A percentile compares a stretch with the other conserved stretches of the same genome.
Evolutionary conservation across 2,329 filamentous ascomycete species (phyloP).

Genomic region (Penicillium hesseltinei): DNA sequence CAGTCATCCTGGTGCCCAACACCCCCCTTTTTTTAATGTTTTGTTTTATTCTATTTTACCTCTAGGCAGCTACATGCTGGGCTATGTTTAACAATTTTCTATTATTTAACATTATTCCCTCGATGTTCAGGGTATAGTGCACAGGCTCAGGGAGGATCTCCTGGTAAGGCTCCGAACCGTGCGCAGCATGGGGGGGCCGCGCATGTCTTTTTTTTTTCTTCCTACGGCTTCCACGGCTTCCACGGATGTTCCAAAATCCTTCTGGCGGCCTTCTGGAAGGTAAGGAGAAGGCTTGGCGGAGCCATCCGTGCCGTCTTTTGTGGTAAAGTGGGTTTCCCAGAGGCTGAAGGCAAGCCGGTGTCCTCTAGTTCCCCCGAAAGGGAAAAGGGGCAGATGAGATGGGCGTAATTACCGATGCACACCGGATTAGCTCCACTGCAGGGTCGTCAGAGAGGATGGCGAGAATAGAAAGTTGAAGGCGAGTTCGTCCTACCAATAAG

Average conservation of each 20-base stretch:
- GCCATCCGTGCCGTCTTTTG: conserved; percentile 17
- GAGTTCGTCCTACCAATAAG: background rate
- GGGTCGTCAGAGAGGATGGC: background rate
- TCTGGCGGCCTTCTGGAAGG: conserved; percentile 27
- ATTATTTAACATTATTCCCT: background rate
- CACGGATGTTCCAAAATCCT: conserved; percentile 20
- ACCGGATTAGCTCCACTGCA: conserved; percentile 6
- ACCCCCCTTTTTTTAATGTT: conserved; percentile 3
- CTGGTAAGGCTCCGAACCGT: conserved; percentile 18
- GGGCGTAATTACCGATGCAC: conserved; percentile 22
- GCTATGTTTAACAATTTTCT: background rate
- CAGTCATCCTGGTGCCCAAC: conserved; percentile 8
- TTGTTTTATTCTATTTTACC: background rate
- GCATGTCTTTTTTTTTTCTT: conserved; percentile 11
- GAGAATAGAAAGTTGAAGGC: background rate
- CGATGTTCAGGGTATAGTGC: conserved; percentile 1
- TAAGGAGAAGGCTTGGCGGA: conserved; percentile 26
- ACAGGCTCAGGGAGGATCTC: conserved; percentile 6
- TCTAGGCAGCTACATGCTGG: background rate
- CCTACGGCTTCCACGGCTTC: conserved; percentile 13
- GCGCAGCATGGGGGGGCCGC: conserved; percentile 17
- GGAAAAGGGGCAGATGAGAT: conserved; percentile 16
- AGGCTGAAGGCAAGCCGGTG: conserved; percentile 21
- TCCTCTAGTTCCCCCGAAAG: conserved; percentile 16
- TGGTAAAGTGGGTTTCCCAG: conserved; percentile 15